Conservation (phyloP, 306 rosid species). For the Fagus sylvatica region DNA sequence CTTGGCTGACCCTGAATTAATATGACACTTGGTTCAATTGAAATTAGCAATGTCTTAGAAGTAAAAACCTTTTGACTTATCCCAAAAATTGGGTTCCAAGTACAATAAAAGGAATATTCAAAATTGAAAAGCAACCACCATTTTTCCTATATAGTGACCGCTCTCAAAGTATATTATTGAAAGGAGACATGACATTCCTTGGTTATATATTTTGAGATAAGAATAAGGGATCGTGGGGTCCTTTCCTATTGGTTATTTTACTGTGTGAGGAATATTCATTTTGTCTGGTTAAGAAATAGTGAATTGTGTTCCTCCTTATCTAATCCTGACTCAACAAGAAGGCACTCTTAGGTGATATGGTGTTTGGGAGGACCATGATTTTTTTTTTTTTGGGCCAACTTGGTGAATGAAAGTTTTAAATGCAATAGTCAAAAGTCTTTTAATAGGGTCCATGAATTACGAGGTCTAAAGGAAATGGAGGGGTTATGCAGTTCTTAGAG, state of each 20-base stretch:
- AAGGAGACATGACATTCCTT: slow-evolving; percentile 50
- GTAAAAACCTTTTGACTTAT: slow-evolving; percentile 45
- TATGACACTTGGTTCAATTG: neutral
- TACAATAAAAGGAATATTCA: slow-evolving; percentile 72
- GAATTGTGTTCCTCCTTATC: slow-evolving; percentile 59
- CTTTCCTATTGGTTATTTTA: slow-evolving; percentile 26
- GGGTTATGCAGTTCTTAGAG: slow-evolving; percentile 35
- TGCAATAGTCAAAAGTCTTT: slow-evolving; percentile 38
- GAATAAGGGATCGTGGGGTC: slow-evolving; percentile 49
- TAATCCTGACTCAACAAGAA: slow-evolving; percentile 32
- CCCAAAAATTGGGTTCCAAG: slow-evolving; percentile 37
- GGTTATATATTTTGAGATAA: slow-evolving; percentile 31
- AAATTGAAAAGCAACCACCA: slow-evolving; percentile 54
- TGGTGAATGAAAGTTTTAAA: slow-evolving; percentile 10
- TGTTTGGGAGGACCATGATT: slow-evolving; percentile 25
- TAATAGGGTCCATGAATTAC: slow-evolving; percentile 35
- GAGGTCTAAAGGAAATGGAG: slow-evolving; percentile 42
- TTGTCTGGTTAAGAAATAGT: slow-evolving; percentile 51
- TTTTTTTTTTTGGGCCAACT: slow-evolving; percentile 33
- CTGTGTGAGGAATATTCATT: slow-evolving; percentile 64
- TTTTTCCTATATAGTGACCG: slow-evolving; percentile 47
- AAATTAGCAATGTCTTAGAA: slow-evolving; percentile 7
- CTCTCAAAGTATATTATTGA: slow-evolving; percentile 47
- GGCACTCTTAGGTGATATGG: slow-evolving; percentile 27
- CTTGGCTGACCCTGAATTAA: no score